Conservation (phyloP, 1,284 basidiomycete species). For the Entoloma clypeatum region DNA sequence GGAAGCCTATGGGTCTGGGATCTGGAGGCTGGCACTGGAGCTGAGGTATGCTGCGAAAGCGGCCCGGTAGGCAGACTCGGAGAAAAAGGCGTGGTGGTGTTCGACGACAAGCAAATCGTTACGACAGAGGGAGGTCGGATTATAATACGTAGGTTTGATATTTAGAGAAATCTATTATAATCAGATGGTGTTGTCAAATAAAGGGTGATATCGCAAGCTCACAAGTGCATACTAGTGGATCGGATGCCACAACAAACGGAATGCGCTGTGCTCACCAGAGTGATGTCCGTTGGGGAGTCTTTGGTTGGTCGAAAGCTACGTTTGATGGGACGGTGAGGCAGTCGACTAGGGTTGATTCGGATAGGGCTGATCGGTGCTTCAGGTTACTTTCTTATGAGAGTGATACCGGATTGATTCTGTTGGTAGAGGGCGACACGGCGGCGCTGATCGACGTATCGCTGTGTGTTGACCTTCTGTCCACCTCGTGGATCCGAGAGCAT, state of each 20-base stretch:
- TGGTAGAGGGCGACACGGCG: constrained; percentile 43
- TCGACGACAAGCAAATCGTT: constrained; percentile 72
- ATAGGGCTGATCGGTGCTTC: background rate
- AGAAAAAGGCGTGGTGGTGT: constrained; percentile 49
- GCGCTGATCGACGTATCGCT: constrained; percentile 52
- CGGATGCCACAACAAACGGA: constrained; percentile 33
- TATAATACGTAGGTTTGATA: constrained; percentile 64
- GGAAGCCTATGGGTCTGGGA: constrained; percentile 83
- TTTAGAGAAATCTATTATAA: no score
- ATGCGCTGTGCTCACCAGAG: constrained; percentile 32
- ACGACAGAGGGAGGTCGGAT: constrained; percentile 50
- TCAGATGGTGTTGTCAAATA: no score
- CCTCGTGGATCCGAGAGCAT: constrained; percentile 49
- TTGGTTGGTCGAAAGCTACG: constrained; percentile 42
- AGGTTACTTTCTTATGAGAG: constrained; percentile 54
- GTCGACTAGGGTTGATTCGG: constrained; percentile 1
- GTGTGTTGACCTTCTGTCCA: constrained; percentile 38
- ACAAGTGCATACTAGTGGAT: no score
- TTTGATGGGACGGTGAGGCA: constrained; percentile 42
- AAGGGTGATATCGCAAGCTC: no score
- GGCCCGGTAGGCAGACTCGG: constrained; percentile 7
- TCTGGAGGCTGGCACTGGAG: constrained; percentile 62
- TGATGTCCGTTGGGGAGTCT: constrained; percentile 31
- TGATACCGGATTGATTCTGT: constrained; percentile 38
- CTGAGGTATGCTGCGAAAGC: constrained; percentile 42